Evolutionary conservation across 345 rosid species (phyloP).

Genomic region (Reutealis trisperma): DNA sequence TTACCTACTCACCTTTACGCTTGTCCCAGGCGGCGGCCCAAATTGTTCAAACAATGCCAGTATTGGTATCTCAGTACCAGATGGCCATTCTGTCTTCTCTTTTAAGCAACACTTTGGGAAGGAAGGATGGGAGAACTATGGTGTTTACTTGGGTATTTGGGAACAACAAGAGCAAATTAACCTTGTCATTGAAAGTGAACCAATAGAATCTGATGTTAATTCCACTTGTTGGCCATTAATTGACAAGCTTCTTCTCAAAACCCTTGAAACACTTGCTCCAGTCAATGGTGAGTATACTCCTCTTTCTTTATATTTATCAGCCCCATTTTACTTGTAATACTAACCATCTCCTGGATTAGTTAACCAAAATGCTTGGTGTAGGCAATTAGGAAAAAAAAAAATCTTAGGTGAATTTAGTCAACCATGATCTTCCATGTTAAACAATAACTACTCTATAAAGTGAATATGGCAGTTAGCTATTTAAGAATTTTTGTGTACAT

Average conservation of each 20-base stretch:
- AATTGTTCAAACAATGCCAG: slow-evolving; percentile 43
- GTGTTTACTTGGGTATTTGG: slow-evolving; percentile 50
- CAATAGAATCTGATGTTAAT: slow-evolving; percentile 39
- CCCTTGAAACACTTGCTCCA: slow-evolving; percentile 30
- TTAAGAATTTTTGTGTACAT: too few relatives aligned
- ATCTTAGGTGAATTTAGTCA: too few relatives aligned
- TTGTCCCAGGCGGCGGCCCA: slow-evolving; percentile 38
- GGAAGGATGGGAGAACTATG: slow-evolving; percentile 51
- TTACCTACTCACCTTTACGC: slow-evolving; percentile 48
- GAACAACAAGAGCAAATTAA: slow-evolving; percentile 41
- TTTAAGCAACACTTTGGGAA: slow-evolving; percentile 36
- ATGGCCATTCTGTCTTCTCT: slow-evolving; percentile 39
- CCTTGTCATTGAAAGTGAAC: slow-evolving; percentile 43
- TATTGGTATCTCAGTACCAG: slow-evolving; percentile 47
- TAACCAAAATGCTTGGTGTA: too few relatives aligned
- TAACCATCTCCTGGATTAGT: neutral
- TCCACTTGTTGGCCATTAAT: slow-evolving; percentile 61
- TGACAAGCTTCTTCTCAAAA: slow-evolving; percentile 46
- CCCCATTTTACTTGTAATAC: neutral
- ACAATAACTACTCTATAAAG: too few relatives aligned
- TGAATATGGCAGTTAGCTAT: too few relatives aligned
- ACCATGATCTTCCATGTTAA: too few relatives aligned
- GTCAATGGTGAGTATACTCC: slow-evolving; percentile 33
- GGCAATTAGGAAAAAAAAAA: too few relatives aligned
- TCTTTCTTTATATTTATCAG: neutral